A percentile compares a stretch with the other conserved stretches of the same genome.
Evolutionary conservation across 2,329 filamentous ascomycete species (phyloP).

Genomic region (Helotiales sp.): DNA sequence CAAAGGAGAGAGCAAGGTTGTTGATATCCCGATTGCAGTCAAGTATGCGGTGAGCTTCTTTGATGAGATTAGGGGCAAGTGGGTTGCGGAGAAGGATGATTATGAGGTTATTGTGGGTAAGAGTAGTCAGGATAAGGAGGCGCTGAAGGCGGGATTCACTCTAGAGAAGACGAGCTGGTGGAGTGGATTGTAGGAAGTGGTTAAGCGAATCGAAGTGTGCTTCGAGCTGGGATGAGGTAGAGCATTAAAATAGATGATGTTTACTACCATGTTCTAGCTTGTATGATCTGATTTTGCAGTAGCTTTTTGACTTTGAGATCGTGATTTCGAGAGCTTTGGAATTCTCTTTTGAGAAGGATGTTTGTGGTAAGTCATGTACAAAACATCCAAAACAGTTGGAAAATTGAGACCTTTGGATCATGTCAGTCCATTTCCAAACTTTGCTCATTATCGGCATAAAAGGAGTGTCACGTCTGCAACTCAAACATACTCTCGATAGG

Average conservation of each 20-base stretch:
- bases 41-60: conserved; percentile 74
- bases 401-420: no score
- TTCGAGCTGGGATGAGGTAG: neutral
- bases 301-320: no score
- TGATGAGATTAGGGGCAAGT: conserved; percentile 69
- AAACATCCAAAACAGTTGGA: no score
- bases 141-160: conserved; percentile 58
- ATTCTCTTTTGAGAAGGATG: no score
- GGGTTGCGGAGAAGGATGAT: conserved; percentile 68
- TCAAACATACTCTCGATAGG: no score
- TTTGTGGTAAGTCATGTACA: no score
- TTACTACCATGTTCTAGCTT: neutral
- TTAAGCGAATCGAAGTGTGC: neutral
- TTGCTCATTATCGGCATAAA: no score
- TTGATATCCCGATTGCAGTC: conserved; percentile 60
- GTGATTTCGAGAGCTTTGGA: no score
- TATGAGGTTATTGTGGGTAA: conserved; percentile 67
- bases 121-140: conserved; percentile 57
- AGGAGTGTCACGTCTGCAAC: no score
- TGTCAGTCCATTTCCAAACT: no score
- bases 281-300: no score
- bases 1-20: conserved; percentile 61
- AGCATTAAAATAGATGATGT: neutral
- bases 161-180: conserved; percentile 69
- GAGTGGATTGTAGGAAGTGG: conserved; percentile 58